Percentiles rank a stretch among this genome's conserved stretches.
phyloP scores from a whole-genome alignment of 1,284 basidiomycete genomes.

The Lignosus rhinocerotis region DNA sequence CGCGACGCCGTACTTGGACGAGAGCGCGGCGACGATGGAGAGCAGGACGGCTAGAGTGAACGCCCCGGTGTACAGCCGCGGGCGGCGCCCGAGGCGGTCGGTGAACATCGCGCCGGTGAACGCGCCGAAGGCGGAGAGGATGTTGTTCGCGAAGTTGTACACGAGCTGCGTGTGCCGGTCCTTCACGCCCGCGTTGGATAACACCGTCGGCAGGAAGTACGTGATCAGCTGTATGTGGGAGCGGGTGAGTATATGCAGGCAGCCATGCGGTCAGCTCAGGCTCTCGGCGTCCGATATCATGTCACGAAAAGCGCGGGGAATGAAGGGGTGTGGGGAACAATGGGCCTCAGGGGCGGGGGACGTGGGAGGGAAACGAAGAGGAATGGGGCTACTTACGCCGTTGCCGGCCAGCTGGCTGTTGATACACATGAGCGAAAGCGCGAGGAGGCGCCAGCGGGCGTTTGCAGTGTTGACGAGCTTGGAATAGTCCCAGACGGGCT shows the following conservation, averaged over 20 bases:
- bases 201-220: conserved; percentile 12
- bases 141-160: conserved; percentile 18
- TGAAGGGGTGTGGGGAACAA: background rate
- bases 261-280: background rate
- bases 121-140: conserved; percentile 13
- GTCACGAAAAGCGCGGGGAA: background rate
- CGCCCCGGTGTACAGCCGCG: conserved; percentile 9
- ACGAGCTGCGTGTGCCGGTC: conserved; percentile 10
- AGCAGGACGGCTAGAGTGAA: conserved; percentile 9
- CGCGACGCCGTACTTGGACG: background rate
- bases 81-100: conserved; percentile 9
- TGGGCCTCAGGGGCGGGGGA: too few relatives aligned
- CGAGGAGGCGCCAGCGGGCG: conserved; percentile 13
- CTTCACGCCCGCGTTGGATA: conserved; percentile 9
- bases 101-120: conserved; percentile 11
- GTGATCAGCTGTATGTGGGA: conserved; percentile 13
- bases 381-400: conserved; percentile 3
- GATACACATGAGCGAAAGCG: conserved; percentile 13
- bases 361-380: background rate
- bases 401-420: conserved; percentile 17
- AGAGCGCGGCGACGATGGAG: conserved; percentile 12
- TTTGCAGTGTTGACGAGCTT: conserved; percentile 6
- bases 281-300: background rate
- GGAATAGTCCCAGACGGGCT: conserved; percentile 14
- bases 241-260: too few relatives aligned